Conservation (phyloP, 2,329 filamentous ascomycete species). For the Elsinoe perseae region DNA sequence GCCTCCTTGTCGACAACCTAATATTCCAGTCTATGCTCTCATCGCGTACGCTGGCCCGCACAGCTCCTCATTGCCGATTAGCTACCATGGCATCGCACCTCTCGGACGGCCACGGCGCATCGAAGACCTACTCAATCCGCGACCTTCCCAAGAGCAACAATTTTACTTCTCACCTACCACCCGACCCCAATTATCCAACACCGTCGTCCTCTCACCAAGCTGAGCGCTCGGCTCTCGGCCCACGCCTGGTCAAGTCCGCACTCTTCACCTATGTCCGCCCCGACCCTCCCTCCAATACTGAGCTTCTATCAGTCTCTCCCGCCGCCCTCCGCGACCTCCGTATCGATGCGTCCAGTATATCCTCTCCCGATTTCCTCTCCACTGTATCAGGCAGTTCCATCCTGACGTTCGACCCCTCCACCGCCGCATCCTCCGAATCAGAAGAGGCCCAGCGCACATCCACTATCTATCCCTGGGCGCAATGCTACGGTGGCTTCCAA, state of each 20-base stretch:
- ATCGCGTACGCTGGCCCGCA: slow-evolving; percentile 17
- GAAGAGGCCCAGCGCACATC: slow-evolving; percentile 52
- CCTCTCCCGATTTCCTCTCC: slow-evolving; percentile 65
- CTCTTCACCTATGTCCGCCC: slow-evolving; percentile 88
- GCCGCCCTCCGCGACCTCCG: slow-evolving; percentile 76
- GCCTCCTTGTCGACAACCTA: too few species aligned
- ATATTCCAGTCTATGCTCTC: slow-evolving; percentile 20
- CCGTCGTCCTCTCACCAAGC: slow-evolving; percentile 74
- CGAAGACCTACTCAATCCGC: slow-evolving; percentile 33
- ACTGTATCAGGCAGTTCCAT: slow-evolving; percentile 77
- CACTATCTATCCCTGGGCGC: slow-evolving; percentile 91
- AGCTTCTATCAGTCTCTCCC: slow-evolving; percentile 73
- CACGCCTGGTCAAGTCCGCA: slow-evolving; percentile 76
- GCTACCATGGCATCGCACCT: slow-evolving; percentile 40
- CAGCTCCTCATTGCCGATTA: slow-evolving; percentile 26
- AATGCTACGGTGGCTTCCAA: slow-evolving; percentile 80
- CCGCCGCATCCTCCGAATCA: slow-evolving; percentile 19
- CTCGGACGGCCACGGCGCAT: slow-evolving; percentile 22
- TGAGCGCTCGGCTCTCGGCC: slow-evolving; percentile 65
- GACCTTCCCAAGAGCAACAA: slow-evolving; percentile 57
- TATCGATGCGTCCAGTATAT: slow-evolving; percentile 58
- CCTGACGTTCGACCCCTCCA: slow-evolving; percentile 58
- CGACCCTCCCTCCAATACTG: slow-evolving; percentile 60
- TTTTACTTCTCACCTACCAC: slow-evolving; percentile 60
- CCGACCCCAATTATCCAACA: slow-evolving; percentile 71